Base-by-base conservation (phyloP, 495 filamentous ascomycete species). In the Hypoxylon rickii region DNA sequence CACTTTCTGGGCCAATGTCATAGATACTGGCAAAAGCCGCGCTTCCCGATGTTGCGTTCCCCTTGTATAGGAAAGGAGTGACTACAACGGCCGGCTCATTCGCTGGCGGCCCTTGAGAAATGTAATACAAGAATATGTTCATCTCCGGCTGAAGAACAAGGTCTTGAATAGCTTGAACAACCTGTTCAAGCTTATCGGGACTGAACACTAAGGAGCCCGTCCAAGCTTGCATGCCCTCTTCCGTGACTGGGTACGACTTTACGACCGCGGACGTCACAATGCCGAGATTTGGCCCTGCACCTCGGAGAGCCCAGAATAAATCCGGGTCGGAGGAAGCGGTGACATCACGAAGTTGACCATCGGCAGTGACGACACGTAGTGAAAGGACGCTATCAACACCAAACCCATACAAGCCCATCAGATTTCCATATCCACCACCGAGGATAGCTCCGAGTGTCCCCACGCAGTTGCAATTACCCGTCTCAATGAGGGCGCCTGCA, bases 271-370 rank as follows among this genome's bases (percentile, higher is more conserved):
- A 62, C 10, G 70, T 76, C 6, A 82, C 74, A 29, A 82, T 58
- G 16, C 81, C 81, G 54, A 81, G 81, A 44, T 77, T 79, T 24
- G 68, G 62, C 12, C 79, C 80, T 4, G 79, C 79, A 5, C 76
- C 74, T 7, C 64, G 61, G 6, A 79, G 41, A 3, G 65, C 73
- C 70, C 71, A 76, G 51, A 68, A 83, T 1, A 83, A 69, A 21
- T 55, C 34, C n/a, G 44, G 32, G 5, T 71, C 48, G 0, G 54
- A 32, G 33, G 61, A 69, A 5, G 70, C 44, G 67, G 46, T 17
- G 15, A 65, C 15, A 39, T 26, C n/a, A 10, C n/a, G 7, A 66
- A 70, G 21, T 55, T 36, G 7, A 12, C 74, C 75, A 4, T 64
- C 40, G 1, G 66, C 68, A 1, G 38, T 8, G 61, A 49, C 70